Conservation (phyloP, 129 eudicot species). For the Calendula officinalis region DNA sequence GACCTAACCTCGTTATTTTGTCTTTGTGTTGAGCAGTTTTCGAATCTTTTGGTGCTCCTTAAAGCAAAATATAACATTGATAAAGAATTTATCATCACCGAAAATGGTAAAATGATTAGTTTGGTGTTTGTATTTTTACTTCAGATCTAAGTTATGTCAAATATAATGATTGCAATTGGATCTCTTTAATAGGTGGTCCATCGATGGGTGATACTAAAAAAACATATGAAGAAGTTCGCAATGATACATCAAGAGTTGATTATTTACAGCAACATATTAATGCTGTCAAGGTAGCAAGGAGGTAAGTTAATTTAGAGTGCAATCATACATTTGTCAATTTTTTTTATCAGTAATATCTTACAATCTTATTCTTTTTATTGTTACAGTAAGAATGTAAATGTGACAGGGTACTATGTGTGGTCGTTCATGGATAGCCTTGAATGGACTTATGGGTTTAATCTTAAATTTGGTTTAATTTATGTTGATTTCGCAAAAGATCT, state of each 20-base stretch:
- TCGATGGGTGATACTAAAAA: neutral
- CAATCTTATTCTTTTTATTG: neutral
- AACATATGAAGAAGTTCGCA: conserved; percentile 22
- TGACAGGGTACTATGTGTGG: conserved; percentile 50
- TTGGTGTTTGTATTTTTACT: neutral
- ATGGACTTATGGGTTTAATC: conserved; percentile 46
- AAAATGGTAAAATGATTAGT: conserved; percentile 21
- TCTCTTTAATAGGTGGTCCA: conserved; percentile 15
- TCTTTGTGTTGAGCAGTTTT: conserved; percentile 27
- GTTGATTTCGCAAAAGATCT: conserved; percentile 37
- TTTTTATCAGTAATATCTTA: neutral
- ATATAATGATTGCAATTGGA: neutral
- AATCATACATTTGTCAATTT: neutral
- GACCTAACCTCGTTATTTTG: conserved; percentile 4
- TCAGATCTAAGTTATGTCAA: neutral
- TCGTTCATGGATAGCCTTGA: conserved; percentile 55
- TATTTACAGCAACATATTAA: conserved; percentile 15
- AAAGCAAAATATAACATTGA: neutral
- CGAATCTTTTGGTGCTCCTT: conserved; percentile 12
- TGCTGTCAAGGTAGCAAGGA: conserved; percentile 6
- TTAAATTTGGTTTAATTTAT: conserved; percentile 46
- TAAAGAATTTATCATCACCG: conserved; percentile 15
- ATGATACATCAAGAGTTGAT: conserved; percentile 18
- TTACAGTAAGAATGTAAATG: conserved; percentile 18
- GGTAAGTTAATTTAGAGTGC: neutral